Conservation (phyloP, 1,284 basidiomycete species). For the Athelia sp. region DNA sequence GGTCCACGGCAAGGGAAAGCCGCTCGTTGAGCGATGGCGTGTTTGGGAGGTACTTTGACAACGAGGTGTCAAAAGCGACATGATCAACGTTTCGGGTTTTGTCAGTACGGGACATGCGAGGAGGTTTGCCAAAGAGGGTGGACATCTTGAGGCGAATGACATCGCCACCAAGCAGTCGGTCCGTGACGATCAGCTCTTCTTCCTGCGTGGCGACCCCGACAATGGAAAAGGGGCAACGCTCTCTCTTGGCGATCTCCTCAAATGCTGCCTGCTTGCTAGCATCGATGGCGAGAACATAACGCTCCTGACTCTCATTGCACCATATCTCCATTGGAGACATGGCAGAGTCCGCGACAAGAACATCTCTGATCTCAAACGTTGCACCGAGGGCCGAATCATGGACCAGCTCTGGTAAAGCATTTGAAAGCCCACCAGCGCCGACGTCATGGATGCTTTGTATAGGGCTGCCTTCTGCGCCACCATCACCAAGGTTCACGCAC, state of each 20-base stretch:
- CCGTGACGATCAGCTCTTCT: slow-evolving; percentile 85
- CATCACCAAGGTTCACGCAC: slow-evolving; percentile 68
- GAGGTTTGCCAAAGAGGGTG: slow-evolving; percentile 94
- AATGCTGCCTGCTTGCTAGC: slow-evolving; percentile 60
- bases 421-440: slow-evolving; percentile 94
- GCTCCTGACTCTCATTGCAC: slow-evolving; percentile 99
- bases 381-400: slow-evolving; percentile 93
- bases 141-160: slow-evolving; percentile 93
- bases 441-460: slow-evolving; percentile 98
- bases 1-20: slow-evolving; percentile 61
- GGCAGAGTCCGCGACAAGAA: slow-evolving; percentile 85
- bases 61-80: slow-evolving; percentile 67
- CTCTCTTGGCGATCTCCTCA: slow-evolving; percentile 76
- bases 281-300: slow-evolving; percentile 90
- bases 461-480: slow-evolving; percentile 72
- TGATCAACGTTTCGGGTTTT: slow-evolving; percentile 46
- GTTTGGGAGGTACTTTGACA: slow-evolving; percentile 60
- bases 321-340: slow-evolving; percentile 99
- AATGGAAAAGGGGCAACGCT: slow-evolving; percentile 90
- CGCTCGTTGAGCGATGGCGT: slow-evolving; percentile 33
- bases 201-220: slow-evolving; percentile 85
- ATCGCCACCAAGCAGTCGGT: slow-evolving; percentile 75
- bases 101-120: slow-evolving; percentile 84
- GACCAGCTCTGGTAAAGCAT: slow-evolving; percentile 95
- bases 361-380: slow-evolving; percentile 91